phyloP scores from a whole-genome alignment of 345 rosid species.

The Sonneratia alba region DNA sequence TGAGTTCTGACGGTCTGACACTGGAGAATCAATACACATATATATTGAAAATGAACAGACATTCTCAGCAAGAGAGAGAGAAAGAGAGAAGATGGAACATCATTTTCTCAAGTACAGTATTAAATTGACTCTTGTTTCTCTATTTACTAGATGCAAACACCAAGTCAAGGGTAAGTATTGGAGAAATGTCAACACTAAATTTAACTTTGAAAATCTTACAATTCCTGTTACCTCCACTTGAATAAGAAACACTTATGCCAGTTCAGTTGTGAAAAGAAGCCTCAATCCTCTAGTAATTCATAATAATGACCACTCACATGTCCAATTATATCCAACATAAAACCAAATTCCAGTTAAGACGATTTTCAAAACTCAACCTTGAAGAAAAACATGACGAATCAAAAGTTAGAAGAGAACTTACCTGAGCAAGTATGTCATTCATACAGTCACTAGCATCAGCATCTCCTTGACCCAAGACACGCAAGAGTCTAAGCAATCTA shows the following conservation, averaged over 20 bases:
- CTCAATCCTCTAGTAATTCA: neutral
- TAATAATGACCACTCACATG: neutral
- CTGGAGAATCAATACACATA: no score
- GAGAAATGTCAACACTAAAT: neutral
- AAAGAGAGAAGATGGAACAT: no score
- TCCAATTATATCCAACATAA: neutral
- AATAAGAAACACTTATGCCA: neutral
- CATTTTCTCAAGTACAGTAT: no score
- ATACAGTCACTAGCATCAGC: constrained; percentile 88
- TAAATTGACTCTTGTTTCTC: no score
- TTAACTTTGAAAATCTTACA: neutral
- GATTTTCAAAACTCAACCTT: neutral
- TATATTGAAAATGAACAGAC: no score
- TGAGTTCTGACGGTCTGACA: no score
- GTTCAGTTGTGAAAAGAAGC: neutral
- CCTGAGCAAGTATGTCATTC: constrained; percentile 99
- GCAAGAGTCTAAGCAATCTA: constrained; percentile 82
- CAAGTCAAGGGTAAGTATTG: neutral
- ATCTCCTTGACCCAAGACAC: constrained; percentile 90
- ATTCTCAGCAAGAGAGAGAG: no score
- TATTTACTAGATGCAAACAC: no score
- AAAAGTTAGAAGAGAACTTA: constrained; percentile 4
- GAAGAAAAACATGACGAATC: neutral
- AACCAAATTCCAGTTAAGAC: neutral
- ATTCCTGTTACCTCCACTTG: neutral